These are phyloP conservation scores for Xylariaceae sp. DNA, from an alignment of 2,329 filamentous ascomycete genomes.

Conservation along the genomic window DNA sequence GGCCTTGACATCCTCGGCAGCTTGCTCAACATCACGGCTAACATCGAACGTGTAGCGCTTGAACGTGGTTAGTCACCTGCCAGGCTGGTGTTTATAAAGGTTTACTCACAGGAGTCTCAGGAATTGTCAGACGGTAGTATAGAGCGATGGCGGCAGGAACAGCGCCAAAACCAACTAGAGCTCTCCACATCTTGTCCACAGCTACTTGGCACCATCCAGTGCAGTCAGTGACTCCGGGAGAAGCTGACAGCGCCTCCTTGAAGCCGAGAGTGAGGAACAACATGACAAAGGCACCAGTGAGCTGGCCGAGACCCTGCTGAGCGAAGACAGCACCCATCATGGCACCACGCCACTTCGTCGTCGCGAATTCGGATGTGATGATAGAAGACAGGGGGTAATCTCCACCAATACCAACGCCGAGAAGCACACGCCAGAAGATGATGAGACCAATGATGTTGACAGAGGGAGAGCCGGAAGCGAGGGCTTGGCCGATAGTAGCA, in stretches of 20 bases:
- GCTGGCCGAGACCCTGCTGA: slow-evolving; percentile 82
- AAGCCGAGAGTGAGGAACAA: slow-evolving; percentile 71
- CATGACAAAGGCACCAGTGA: slow-evolving; percentile 70
- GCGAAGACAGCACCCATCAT: slow-evolving; percentile 87
- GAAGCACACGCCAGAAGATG: slow-evolving; percentile 78
- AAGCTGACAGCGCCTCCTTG: slow-evolving; percentile 56
- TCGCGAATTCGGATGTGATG: slow-evolving; percentile 84
- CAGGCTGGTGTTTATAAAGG: neutral
- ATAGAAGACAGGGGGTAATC: slow-evolving; percentile 81
- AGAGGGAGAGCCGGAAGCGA: slow-evolving; percentile 59
- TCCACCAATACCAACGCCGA: slow-evolving; percentile 69
- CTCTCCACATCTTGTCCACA: slow-evolving; percentile 85
- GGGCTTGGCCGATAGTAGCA: slow-evolving; percentile 67
- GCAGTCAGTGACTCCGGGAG: slow-evolving; percentile 53
- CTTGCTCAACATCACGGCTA: slow-evolving; percentile 69
- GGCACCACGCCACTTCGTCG: slow-evolving; percentile 77
- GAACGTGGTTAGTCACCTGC: slow-evolving; percentile 1
- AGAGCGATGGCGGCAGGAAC: slow-evolving; percentile 77
- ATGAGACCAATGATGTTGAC: slow-evolving; percentile 63
- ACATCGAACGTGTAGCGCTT: slow-evolving; percentile 80
- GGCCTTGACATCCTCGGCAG: slow-evolving; percentile 66
- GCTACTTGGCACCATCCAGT: slow-evolving; percentile 60
- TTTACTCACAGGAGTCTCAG: slow-evolving; percentile 62
- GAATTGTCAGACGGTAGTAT: slow-evolving; percentile 76
- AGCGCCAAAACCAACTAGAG: slow-evolving; percentile 75